Evolutionary conservation across 257 asterid genomes (phyloP), one percentile per base, ranked within the genome.

Genomic region (Jacaranda mimosifolia): DNA sequence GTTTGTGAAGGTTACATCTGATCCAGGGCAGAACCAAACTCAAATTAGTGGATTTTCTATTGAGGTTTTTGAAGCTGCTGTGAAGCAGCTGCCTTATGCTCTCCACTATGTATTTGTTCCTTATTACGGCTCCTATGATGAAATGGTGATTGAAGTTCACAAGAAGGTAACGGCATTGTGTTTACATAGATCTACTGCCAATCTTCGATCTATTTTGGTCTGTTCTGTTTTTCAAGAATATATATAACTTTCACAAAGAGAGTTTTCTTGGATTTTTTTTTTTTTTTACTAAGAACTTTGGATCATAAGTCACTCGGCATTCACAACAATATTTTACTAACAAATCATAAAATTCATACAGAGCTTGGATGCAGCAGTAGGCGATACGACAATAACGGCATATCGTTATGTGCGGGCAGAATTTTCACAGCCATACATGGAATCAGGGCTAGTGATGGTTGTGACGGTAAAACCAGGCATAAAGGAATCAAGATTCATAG

Each of bases 321-420:
- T 2, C 32, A 26, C 32, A 26, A 26, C 32, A 26, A 26, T 26
- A 26, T 1, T 26, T 26, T 26, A 26, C 32, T 26, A 26, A 26
- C 32, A 2, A 26, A 26, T 26, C 32, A 26, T 26, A 26, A 26
- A 26, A 26, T 26, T 40, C 8, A 40, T 4, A 60, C 35, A 87
- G 96, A 87, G 63, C 38, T 75, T 92, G 80, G 93, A 90, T 80
- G 94, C 89, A 63, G 92, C 88, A 3, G 94, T 89, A 11, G 97
- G 96, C 4, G 97, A 89, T 46, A 89, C 82, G 3, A 87, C 74
- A 48, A 89, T 90, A 78, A 70, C 89, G 84, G 92, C 92, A 1
- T 84, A 92, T n/a, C 91, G 96, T 0, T 90, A 70, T 32, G 78
- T 46, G 65, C 43, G 58, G 12, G 94, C 81, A 0, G 89, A 73